Evolutionary conservation across 305 asterid genomes (phyloP), one percentile per base, ranked within the genome.

Genomic region (Lippia alba): DNA sequence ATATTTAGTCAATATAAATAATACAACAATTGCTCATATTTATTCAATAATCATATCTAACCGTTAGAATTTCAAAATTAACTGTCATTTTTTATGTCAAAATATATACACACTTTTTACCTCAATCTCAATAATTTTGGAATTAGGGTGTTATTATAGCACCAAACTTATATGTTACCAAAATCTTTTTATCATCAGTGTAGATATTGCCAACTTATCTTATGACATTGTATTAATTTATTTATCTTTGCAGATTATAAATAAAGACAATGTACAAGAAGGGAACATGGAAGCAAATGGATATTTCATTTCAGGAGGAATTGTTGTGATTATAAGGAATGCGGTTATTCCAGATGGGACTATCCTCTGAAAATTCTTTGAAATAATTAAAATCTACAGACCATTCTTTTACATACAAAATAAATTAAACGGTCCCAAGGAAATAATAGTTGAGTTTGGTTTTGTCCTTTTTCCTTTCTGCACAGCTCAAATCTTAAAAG

Each of bases 301-400:
- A 0, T 86, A 83, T 20, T 79, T 89, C 63, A 86, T 89, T 56
- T 77, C 83, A 33, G 83, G 70, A 74, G 96, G 96, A 66, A 82
- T 87, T 67, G 63, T 87, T 66, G 89, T 85, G 12, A 67, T 91
- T 39, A 12, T 88, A 71, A 86, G 86, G 66, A 83, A 72, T 67
- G 96, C 94, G 60, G 72, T 81, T 8, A 91, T 91, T 61, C 89
- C 85, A 70, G 80, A 91, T 79, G 97, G 85, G 53, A 88, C 64
- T 79, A 86, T 85, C 67, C 61, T 91, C 10, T 89, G 81, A 82
- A 41, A 56, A 5, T 34, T 30, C 57, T 20, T n/a, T n/a, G n/a
- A n/a, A n/a, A n/a, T 12, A 45, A 24, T 67, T 5, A 58, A 54
- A 54, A 33, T 53, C 45, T 10, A 59, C 55, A 19, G 15, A 56